These are phyloP conservation scores for Ophiostoma novo-ulmi DNA, from an alignment of 2,329 filamentous ascomycete species.

Conservation along the genomic window DNA sequence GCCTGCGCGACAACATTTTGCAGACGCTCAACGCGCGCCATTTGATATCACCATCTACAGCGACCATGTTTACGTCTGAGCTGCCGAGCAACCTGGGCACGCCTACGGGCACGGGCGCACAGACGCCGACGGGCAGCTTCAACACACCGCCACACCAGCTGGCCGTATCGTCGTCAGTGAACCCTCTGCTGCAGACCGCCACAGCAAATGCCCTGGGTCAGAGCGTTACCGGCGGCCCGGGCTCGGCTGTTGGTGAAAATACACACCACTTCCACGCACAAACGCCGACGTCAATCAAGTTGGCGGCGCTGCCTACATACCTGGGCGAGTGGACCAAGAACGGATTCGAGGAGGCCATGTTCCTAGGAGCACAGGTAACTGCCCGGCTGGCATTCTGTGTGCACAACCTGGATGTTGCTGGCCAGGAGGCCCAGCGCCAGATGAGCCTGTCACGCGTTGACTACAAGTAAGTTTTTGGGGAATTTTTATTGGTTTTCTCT, in stretches of 20 bases:
- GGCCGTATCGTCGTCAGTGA: slow-evolving; percentile 53
- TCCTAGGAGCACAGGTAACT: slow-evolving; percentile 82
- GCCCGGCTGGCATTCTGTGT: slow-evolving; percentile 58
- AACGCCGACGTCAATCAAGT: slow-evolving; percentile 80
- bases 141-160: slow-evolving; percentile 53
- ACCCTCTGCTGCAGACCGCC: slow-evolving; percentile 86
- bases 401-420: slow-evolving; percentile 52
- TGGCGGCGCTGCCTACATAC: slow-evolving; percentile 72
- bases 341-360: slow-evolving; percentile 72
- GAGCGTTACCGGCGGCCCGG: slow-evolving; percentile 25
- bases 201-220: slow-evolving; percentile 49
- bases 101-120: slow-evolving; percentile 80
- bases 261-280: slow-evolving; percentile 56
- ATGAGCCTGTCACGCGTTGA: slow-evolving; percentile 56
- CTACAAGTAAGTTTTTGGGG: slow-evolving; percentile 50
- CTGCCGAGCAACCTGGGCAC: slow-evolving; percentile 91
- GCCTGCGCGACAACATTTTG: slow-evolving; percentile 85
- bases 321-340: slow-evolving; percentile 86
- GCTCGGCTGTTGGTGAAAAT: slow-evolving; percentile 36
- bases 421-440: slow-evolving; percentile 48
- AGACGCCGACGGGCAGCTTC: slow-evolving; percentile 70
- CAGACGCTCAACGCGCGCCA: slow-evolving; percentile 75
- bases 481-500: neutral
- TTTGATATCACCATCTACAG: slow-evolving; percentile 83
- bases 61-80: slow-evolving; percentile 95